phyloP scores from a whole-genome alignment of 225 moss, liverwort and hornwort species.

The Rhytidiadelphus loreus region DNA sequence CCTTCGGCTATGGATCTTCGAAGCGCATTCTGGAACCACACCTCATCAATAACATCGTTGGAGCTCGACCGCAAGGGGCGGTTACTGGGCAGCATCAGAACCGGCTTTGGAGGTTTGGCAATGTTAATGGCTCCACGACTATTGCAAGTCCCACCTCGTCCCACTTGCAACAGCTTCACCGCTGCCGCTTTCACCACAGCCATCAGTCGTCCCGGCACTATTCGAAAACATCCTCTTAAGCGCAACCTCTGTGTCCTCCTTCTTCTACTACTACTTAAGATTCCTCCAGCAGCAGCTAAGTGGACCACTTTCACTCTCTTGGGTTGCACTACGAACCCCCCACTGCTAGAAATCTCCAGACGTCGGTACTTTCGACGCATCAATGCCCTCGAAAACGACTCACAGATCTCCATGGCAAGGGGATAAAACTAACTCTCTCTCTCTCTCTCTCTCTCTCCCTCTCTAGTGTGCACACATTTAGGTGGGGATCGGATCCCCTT shows the following conservation, averaged over 20 bases:
- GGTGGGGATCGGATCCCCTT: neutral
- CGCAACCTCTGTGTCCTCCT: neutral
- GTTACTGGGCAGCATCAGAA: neutral
- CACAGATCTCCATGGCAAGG: constrained; percentile 15
- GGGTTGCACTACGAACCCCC: constrained; percentile 18
- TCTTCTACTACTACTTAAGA: neutral
- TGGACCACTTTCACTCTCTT: constrained; percentile 27
- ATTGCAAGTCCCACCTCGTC: neutral
- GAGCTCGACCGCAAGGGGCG: constrained; percentile 11
- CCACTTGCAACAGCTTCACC: neutral
- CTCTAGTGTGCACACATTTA: neutral
- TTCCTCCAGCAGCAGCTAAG: neutral
- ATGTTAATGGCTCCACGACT: neutral
- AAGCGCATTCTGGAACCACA: constrained; percentile 34
- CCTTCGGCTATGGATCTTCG: constrained; percentile 41
- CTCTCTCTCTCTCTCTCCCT: neutral
- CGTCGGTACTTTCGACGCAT: constrained; percentile 30
- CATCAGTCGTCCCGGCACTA: constrained; percentile 4
- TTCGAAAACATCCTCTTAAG: constrained; percentile 9
- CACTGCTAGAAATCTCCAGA: neutral
- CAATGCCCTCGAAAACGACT: constrained; percentile 10
- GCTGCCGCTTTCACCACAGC: constrained; percentile 12
- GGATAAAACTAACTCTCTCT: too few species aligned
- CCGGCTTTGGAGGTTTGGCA: neutral
- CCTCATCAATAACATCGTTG: constrained; percentile 36